These are phyloP conservation scores for Trichoderma arundinaceum DNA, from an alignment of 2,329 filamentous ascomycete species.

Conservation along the genomic window DNA sequence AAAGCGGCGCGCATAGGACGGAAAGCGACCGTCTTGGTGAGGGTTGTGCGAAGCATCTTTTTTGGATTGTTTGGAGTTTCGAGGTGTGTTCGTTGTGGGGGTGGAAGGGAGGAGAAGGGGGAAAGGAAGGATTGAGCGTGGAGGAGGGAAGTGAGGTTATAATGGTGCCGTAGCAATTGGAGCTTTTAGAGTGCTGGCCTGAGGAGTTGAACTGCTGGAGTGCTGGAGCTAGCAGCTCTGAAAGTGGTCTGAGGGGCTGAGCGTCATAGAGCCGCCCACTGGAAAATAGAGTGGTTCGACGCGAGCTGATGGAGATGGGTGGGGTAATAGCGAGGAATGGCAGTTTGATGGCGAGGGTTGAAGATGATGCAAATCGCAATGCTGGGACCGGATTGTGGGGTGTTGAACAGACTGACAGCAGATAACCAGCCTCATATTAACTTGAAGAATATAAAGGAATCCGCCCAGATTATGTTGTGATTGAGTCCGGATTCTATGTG, in stretches of 20 bases:
- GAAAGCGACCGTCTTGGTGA: slow-evolving; percentile 60
- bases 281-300: not conserved
- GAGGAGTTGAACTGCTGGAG: not conserved
- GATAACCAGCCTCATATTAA: too few relatives aligned
- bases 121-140: slow-evolving; percentile 31
- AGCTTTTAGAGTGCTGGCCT: slow-evolving; percentile 14
- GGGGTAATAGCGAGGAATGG: not conserved
- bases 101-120: slow-evolving; percentile 22
- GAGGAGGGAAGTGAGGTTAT: slow-evolving; percentile 17
- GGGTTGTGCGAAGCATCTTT: slow-evolving; percentile 70
- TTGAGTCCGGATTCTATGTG: too few relatives aligned
- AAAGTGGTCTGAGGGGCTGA: slow-evolving; percentile 5
- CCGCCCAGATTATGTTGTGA: too few relatives aligned
- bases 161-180: slow-evolving; percentile 16
- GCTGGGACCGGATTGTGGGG: too few relatives aligned
- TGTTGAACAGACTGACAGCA: too few relatives aligned
- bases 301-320: not conserved
- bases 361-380: too few relatives aligned
- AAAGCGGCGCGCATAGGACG: slow-evolving; percentile 65
- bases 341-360: not conserved
- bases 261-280: slow-evolving; percentile 7
- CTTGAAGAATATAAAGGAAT: too few relatives aligned
- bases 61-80: slow-evolving; percentile 31
- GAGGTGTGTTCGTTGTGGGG: slow-evolving; percentile 26
- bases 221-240: not conserved